Conservation (phyloP, 2,329 filamentous ascomycete species). For the Diaporthe sp. region DNA sequence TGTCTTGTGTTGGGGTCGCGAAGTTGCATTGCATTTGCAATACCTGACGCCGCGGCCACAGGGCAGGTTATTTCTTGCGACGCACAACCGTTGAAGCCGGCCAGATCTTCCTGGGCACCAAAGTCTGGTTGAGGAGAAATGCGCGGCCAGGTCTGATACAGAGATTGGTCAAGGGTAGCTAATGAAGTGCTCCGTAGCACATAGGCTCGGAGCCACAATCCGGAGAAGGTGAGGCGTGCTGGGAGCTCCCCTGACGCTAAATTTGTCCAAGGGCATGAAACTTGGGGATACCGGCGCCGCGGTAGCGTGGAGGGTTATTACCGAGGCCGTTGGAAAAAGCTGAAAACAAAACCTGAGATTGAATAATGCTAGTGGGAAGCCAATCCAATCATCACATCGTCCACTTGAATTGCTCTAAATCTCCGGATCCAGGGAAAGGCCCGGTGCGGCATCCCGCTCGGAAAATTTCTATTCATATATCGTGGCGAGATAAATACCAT, state of each 20-base stretch:
- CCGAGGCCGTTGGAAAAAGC: not conserved
- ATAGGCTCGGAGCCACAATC: not conserved
- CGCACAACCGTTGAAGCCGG: not conserved
- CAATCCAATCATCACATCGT: not conserved
- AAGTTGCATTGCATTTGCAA: constrained; percentile 18
- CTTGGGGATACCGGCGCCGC: constrained; percentile 13
- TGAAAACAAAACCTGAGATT: constrained; percentile 2
- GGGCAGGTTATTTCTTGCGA: constrained; percentile 29
- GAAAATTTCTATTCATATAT: constrained; percentile 23
- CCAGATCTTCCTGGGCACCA: not conserved
- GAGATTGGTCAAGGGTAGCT: not conserved
- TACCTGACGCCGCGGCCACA: constrained; percentile 12
- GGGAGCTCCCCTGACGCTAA: constrained; percentile 15
- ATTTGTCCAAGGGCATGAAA: not conserved
- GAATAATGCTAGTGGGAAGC: constrained; percentile 3
- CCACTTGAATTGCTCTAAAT: not conserved
- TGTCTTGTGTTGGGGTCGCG: not conserved
- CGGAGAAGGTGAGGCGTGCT: constrained; percentile 17
- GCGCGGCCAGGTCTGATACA: not conserved
- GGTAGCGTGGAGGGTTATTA: constrained; percentile 9
- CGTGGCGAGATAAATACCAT: not conserved
- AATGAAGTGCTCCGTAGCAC: not conserved
- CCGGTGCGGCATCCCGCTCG: constrained; percentile 13
- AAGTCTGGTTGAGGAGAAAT: not conserved
- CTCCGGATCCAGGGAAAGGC: not conserved